Conservation (phyloP, 768 basidiomycete genomes). For the Hygrocybe coccinea region DNA sequence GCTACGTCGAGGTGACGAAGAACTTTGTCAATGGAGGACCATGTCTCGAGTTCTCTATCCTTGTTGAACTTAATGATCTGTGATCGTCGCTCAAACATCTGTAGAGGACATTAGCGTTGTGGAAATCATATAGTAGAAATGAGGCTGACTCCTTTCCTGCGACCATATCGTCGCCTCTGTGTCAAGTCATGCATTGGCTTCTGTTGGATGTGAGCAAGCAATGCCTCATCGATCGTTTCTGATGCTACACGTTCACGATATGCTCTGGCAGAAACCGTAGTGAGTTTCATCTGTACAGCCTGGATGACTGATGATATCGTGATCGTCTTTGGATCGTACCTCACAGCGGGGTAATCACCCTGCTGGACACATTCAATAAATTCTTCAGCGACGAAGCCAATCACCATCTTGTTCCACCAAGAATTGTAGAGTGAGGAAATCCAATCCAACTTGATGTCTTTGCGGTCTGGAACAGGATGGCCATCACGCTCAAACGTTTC, state of each 20-base stretch:
- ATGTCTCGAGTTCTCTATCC: too few relatives aligned
- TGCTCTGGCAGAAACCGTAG: neutral
- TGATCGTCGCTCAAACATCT: too few relatives aligned
- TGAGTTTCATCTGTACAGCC: neutral
- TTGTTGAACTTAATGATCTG: too few relatives aligned
- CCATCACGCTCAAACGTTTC: too few relatives aligned
- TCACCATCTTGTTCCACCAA: neutral
- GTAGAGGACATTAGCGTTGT: too few relatives aligned
- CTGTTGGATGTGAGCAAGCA: too few relatives aligned
- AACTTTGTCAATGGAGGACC: neutral
- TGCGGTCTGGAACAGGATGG: too few relatives aligned
- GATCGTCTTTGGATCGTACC: too few relatives aligned
- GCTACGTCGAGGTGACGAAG: neutral
- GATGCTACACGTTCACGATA: neutral
- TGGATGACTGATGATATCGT: neutral
- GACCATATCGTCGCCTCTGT: neutral
- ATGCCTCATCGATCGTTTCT: too few relatives aligned
- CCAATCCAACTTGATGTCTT: neutral
- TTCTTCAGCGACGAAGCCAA: too few relatives aligned
- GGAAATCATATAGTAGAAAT: neutral
- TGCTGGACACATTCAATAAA: too few relatives aligned
- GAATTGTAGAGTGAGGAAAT: neutral
- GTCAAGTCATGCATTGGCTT: neutral
- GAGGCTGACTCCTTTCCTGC: neutral
- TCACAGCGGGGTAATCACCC: too few relatives aligned